Conservation (phyloP, 2,329 filamentous ascomycete species). For the Phaeosphaeriaceae sp. region DNA sequence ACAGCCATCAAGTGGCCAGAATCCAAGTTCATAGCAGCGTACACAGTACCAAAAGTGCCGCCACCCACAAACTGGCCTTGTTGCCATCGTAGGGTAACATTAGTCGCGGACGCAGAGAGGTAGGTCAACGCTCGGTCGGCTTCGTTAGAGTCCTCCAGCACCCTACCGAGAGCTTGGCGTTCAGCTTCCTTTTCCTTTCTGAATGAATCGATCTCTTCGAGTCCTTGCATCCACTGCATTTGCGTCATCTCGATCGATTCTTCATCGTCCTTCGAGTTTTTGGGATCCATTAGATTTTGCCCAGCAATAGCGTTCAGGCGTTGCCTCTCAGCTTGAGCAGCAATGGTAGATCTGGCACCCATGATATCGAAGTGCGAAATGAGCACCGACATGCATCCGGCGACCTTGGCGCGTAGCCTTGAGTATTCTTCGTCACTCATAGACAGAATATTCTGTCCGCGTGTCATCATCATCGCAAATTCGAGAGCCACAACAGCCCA, state of each 20-base stretch:
- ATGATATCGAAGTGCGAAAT: slow-evolving; percentile 99
- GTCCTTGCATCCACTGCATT: slow-evolving; percentile 74
- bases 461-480: slow-evolving; percentile 96
- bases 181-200: slow-evolving; percentile 83
- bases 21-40: slow-evolving; percentile 96
- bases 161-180: slow-evolving; percentile 84
- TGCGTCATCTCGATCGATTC: slow-evolving; percentile 78
- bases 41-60: slow-evolving; percentile 96
- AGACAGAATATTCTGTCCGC: slow-evolving; percentile 89
- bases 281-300: slow-evolving; percentile 79
- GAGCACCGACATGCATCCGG: slow-evolving; percentile 94
- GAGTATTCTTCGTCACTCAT: slow-evolving; percentile 89
- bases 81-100: slow-evolving; percentile 96
- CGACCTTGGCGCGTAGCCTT: slow-evolving; percentile 82
- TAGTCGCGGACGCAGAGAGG: slow-evolving; percentile 90
- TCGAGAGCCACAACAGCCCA: slow-evolving; percentile 96
- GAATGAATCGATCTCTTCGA: slow-evolving; percentile 77
- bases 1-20: slow-evolving; percentile 97
- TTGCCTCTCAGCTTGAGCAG: slow-evolving; percentile 92
- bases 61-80: slow-evolving; percentile 98
- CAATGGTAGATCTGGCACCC: slow-evolving; percentile 90
- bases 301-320: slow-evolving; percentile 79
- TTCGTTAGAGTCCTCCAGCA: slow-evolving; percentile 93
- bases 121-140: slow-evolving; percentile 94
- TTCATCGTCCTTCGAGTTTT: slow-evolving; percentile 77